Conservation (phyloP, 495 filamentous ascomycete species). For the Xylaria sp. region DNA sequence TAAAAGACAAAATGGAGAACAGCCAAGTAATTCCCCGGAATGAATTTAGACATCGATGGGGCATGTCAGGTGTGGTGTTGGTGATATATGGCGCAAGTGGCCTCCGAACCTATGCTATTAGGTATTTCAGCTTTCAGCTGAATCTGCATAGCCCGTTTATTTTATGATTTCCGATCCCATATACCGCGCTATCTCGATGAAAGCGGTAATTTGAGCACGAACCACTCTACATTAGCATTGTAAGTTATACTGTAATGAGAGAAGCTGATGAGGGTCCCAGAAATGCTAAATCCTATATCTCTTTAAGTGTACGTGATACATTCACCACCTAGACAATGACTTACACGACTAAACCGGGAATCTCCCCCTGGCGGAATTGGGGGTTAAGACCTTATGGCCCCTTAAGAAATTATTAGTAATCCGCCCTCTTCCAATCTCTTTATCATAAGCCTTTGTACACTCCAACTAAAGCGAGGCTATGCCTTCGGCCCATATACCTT, state of each 20-base stretch:
- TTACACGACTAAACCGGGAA: no score
- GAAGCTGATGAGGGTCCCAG: neutral
- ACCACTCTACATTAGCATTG: neutral
- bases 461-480: no score
- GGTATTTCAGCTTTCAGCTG: constrained; percentile 7
- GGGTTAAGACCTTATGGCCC: no score
- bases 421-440: no score
- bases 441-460: no score
- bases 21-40: neutral
- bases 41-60: neutral
- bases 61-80: neutral
- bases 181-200: neutral
- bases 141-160: neutral
- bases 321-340: no score
- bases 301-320: no score
- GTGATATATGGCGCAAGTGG: neutral
- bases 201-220: no score
- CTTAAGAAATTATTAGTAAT: no score
- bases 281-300: no score
- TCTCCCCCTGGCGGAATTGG: no score
- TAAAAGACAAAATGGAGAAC: neutral
- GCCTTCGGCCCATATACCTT: no score
- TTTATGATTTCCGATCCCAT: neutral
- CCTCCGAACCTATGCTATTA: neutral
- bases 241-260: neutral